These are phyloP conservation scores for Naematelia aurantialba DNA, from an alignment of 768 basidiomycete genomes.

Conservation along the genomic window DNA sequence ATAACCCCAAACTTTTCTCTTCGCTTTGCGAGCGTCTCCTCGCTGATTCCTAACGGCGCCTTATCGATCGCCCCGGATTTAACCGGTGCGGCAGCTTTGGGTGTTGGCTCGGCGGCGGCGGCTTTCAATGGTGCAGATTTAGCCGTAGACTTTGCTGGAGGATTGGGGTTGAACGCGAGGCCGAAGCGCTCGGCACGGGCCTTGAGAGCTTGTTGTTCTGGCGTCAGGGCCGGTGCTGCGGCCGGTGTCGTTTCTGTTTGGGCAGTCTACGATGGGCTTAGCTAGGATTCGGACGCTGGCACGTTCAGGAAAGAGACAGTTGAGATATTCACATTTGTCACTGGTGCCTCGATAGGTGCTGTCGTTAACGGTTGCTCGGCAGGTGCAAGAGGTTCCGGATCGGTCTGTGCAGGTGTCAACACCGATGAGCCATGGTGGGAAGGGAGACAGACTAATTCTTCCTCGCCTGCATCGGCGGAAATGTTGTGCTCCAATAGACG, in stretches of 20 bases:
- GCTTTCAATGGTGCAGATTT: not conserved
- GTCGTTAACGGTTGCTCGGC: constrained; percentile 4
- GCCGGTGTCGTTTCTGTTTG: not conserved
- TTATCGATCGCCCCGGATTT: constrained; percentile 17
- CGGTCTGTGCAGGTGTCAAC: not conserved
- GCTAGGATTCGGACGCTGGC: no score
- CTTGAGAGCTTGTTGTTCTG: constrained; percentile 44
- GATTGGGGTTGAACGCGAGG: constrained; percentile 45
- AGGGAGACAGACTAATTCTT: constrained; percentile 31
- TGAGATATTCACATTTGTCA: constrained; percentile 14
- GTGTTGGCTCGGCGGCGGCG: constrained; percentile 6
- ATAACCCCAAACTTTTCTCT: constrained; percentile 43
- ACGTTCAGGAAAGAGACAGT: not conserved
- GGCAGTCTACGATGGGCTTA: not conserved
- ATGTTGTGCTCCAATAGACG: constrained; percentile 37
- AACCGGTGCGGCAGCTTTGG: constrained; percentile 10
- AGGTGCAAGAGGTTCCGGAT: constrained; percentile 11
- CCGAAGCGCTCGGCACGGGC: constrained; percentile 46
- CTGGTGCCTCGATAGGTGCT: not conserved
- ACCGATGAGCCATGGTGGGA: not conserved
- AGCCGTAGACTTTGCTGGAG: constrained; percentile 13
- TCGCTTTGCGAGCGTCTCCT: constrained; percentile 37
- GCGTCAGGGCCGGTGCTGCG: constrained; percentile 22
- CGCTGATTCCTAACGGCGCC: constrained; percentile 30
- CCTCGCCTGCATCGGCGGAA: constrained; percentile 18